phyloP scores from a whole-genome alignment of 305 asterid species.

The Petunia hybrid region DNA sequence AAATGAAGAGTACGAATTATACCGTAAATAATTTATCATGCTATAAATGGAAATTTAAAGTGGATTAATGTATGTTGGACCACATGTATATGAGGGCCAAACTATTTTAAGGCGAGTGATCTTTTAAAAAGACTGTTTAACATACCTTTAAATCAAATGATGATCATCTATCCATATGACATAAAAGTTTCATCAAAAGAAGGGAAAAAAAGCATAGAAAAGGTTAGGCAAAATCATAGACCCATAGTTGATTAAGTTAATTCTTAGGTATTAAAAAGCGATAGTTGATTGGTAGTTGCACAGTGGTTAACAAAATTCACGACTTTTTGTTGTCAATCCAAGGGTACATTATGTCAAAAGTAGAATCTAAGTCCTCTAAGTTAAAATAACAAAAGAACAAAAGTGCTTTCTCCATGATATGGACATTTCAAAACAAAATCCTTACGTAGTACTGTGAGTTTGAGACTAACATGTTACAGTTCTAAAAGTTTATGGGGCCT shows the following conservation, averaged over 20 bases:
- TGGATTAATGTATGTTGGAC: constrained; percentile 6
- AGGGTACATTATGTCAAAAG: constrained; percentile 38
- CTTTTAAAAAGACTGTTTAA: constrained; percentile 24
- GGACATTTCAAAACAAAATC: constrained; percentile 25
- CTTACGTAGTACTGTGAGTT: neutral
- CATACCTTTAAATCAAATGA: constrained; percentile 30
- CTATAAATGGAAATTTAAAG: neutral
- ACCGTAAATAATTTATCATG: neutral
- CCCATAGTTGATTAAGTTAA: constrained; percentile 11
- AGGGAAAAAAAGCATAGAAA: neutral
- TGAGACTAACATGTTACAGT: neutral
- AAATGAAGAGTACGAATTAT: neutral
- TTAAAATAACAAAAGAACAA: constrained; percentile 28
- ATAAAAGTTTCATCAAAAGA: constrained; percentile 29
- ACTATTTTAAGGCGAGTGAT: constrained; percentile 16
- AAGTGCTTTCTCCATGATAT: constrained; percentile 39
- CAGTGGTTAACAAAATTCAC: constrained; percentile 38
- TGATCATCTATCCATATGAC: constrained; percentile 14
- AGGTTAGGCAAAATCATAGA: constrained; percentile 15
- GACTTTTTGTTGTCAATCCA: constrained; percentile 35
- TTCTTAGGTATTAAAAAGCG: constrained; percentile 3
- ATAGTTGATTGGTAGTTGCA: constrained; percentile 17
- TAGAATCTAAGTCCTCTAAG: constrained; percentile 7
- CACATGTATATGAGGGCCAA: neutral
- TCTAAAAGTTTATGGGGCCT: constrained; percentile 29